Base-by-base conservation (phyloP, 2,329 filamentous ascomycete species). In the Pseudophaeomoniella oleicola region DNA sequence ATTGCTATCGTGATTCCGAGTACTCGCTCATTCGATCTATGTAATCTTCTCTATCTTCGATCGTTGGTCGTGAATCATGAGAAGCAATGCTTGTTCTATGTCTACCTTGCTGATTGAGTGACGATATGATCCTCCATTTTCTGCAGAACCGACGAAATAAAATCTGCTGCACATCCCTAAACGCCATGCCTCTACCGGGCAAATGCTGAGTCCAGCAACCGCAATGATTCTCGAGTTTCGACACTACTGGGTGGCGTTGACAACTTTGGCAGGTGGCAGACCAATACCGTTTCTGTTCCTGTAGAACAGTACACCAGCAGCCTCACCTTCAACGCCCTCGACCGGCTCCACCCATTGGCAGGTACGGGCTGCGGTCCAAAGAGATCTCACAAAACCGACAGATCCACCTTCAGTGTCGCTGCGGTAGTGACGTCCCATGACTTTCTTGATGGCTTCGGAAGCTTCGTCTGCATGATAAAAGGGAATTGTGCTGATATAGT, bases 261-360 rank as follows among this genome's bases (percentile, higher is more conserved):
- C 22, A 27, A n/a, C 22, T 46, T 66, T 65, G 39, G 56, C 46
- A 4, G 72, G 71, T 34, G 67, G 54, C 22, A 76, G 63, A 46
- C 90, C 90, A 16, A 93, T 64, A 14, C 84, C 82, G 63, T 96
- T 98, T 50, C 72, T 71, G 72, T 98, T 98, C 55, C 88, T 78
- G 80, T 82, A 98, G 74, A 98, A 94, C 38, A 93, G 62, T 18
- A 98, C 79, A 43, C 81, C 78, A 66, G 85, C 81, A 56, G 77
- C 79, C 50, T 87, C 78, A 19, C 85, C 88, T 54, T 76, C 62
- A 35, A 86, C 82, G 37, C 75, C 84, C 50, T 76, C 81, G 53
- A 76, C 86, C 38, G 87, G 85, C 76, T 98, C 90, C 44, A 98
- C 87, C 84, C 86, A 98, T 61, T 96, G 86, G 73, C 90, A 98